These are phyloP conservation scores for Talaromyces islandicus DNA, from an alignment of 2,329 filamentous ascomycete species.

Conservation along the genomic window DNA sequence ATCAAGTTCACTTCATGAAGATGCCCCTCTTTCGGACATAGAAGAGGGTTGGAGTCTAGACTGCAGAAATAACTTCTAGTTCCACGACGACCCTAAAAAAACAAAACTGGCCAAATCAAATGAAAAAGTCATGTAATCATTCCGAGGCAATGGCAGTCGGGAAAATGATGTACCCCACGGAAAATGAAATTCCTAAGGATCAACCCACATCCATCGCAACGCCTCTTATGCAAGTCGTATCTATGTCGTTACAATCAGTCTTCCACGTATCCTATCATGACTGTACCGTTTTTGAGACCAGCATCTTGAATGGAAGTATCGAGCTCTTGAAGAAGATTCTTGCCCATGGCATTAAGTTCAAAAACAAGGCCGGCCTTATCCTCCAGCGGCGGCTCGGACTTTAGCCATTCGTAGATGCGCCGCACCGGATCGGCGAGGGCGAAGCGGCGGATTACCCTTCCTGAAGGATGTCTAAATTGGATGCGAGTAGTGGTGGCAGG, in stretches of 20 bases:
- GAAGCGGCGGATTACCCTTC: conserved; percentile 85
- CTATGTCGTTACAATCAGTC: conserved; percentile 3
- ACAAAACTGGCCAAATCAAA: conserved; percentile 1
- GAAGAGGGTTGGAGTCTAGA: background rate
- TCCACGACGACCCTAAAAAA: background rate
- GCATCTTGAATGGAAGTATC: conserved; percentile 71
- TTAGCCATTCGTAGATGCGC: conserved; percentile 93
- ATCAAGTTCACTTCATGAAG: background rate
- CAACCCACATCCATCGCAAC: conserved; percentile 6
- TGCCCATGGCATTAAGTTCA: conserved; percentile 82
- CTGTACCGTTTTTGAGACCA: conserved; percentile 83
- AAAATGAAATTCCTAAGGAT: background rate
- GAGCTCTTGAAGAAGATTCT: conserved; percentile 72
- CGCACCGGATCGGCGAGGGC: conserved; percentile 67
- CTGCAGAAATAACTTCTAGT: background rate
- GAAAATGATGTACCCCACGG: background rate
- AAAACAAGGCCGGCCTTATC: conserved; percentile 74
- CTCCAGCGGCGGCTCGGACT: conserved; percentile 70
- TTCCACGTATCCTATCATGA: conserved; percentile 85
- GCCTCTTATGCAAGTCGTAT: conserved; percentile 10
- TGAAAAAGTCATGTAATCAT: background rate
- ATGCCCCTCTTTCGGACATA: background rate
- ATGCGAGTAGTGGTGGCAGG: conserved; percentile 75
- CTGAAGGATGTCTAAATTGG: conserved; percentile 81
- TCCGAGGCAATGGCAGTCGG: background rate